Base-by-base conservation (phyloP, 179 eudicot species). In the Silene noctiflora region DNA sequence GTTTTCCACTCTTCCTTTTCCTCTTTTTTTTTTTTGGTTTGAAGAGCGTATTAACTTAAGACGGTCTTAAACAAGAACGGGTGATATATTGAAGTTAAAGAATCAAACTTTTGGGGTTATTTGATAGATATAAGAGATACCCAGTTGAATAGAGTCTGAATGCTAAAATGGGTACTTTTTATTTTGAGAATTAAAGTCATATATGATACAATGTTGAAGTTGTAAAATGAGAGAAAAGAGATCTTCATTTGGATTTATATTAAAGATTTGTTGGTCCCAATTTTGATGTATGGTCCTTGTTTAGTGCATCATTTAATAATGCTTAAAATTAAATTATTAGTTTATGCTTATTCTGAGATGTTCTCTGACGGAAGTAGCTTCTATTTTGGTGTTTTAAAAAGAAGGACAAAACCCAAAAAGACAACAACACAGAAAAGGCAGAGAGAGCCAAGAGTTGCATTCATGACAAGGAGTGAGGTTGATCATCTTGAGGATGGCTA, bases 401-500 rank as follows among this genome's bases (percentile, higher is more conserved):
- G 75, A 59, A 17, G 76, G 33, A 66, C 75, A 82, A 82, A 80
- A 59, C 67, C 75, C 10, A 85, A 85, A 78, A 85, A 82, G 84
- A 76, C 85, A 75, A 76, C 82, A 69, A 82, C 51, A 46, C 78
- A 80, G 77, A 80, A 85, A 72, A 75, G 78, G 84, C 80, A 78
- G 80, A 85, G 85, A 70, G 85, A 85, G 69, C 81, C 85, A 73
- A 82, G 87, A 81, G 75, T 80, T 75, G 85, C 87, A 0, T 85
- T 85, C 82, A 83, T 85, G 87, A 85, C 87, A 78, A 82, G 81
- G 84, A 85, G 85, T 66, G 85, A 85, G 16, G 85, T 85, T 78
- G 85, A 85, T 85, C 87, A 82, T 78, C 82, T 85, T 67, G 87
- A 85, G 81, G 87, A 85, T 80, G 87, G 85, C 3, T 85, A 78